These are phyloP conservation scores for Nematocida ironsii DNA, from an alignment of 371 early-diverging fungal genomes.

Conservation along the genomic window DNA sequence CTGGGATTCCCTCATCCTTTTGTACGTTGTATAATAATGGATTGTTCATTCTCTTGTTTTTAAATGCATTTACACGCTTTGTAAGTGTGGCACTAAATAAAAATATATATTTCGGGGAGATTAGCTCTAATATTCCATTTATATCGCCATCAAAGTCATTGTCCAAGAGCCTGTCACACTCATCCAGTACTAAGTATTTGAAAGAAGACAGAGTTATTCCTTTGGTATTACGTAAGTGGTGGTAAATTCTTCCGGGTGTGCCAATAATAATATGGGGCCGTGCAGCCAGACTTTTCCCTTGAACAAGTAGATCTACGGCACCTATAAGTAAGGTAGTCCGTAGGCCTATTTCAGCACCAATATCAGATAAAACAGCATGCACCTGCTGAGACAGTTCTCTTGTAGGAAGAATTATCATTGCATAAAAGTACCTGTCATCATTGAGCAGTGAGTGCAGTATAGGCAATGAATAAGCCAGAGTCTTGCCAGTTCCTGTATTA, in stretches of 20 bases:
- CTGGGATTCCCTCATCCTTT: constrained; percentile 81
- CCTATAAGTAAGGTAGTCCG: constrained; percentile 85
- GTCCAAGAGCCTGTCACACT: constrained; percentile 94
- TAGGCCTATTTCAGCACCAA: constrained; percentile 82
- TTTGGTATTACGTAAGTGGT: constrained; percentile 82
- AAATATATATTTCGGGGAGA: constrained; percentile 84
- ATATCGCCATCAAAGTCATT: constrained; percentile 88
- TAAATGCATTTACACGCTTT: constrained; percentile 84
- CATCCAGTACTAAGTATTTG: constrained; percentile 89
- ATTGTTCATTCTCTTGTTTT: constrained; percentile 79
- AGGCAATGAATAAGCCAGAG: constrained; percentile 90
- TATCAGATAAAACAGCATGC: constrained; percentile 80
- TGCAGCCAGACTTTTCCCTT: constrained; percentile 79
- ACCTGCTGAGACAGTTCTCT: constrained; percentile 94
- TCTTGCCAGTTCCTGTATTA: constrained; percentile 94
- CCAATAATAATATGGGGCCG: constrained; percentile 92
- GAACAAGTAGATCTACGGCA: constrained; percentile 84
- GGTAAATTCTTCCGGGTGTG: constrained; percentile 92
- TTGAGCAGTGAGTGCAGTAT: constrained; percentile 77
- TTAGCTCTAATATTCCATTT: constrained; percentile 80
- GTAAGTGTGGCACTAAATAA: constrained; percentile 96
- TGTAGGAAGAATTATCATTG: constrained; percentile 85
- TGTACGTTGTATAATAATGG: constrained; percentile 83
- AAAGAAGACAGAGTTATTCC: constrained; percentile 76
- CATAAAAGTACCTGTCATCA: constrained; percentile 66